Conservation (phyloP, 2,329 filamentous ascomycete species). For the Incumbomyces lentus region DNA sequence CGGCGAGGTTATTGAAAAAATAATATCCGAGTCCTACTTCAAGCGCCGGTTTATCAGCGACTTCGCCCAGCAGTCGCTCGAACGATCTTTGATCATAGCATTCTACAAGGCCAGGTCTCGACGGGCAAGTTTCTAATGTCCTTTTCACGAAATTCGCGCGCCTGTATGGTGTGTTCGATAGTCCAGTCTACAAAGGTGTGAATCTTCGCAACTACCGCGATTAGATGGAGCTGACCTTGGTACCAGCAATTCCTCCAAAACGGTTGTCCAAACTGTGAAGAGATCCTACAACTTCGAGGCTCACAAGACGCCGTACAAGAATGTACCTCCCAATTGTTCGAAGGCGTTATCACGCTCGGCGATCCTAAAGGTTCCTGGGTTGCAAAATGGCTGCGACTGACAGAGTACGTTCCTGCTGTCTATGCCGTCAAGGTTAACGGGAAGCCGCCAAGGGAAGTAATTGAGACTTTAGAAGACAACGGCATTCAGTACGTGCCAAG, state of each 20-base stretch:
- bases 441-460: slow-evolving; percentile 47
- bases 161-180: slow-evolving; percentile 97
- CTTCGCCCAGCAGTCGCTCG: no score
- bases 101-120: no score
- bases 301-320: slow-evolving; percentile 73
- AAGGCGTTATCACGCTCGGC: slow-evolving; percentile 76
- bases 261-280: slow-evolving; percentile 95
- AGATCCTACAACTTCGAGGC: slow-evolving; percentile 72
- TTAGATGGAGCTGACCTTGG: background rate
- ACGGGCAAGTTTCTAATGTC: slow-evolving; percentile 21
- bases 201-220: background rate
- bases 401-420: slow-evolving; percentile 75
- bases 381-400: slow-evolving; percentile 88
- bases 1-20: no score
- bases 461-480: slow-evolving; percentile 46
- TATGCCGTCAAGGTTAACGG: slow-evolving; percentile 95
- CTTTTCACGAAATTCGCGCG: slow-evolving; percentile 78
- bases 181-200: slow-evolving; percentile 69
- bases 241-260: slow-evolving; percentile 68
- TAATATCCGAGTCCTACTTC: no score
- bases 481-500: slow-evolving; percentile 52
- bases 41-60: no score
- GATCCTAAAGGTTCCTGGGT: slow-evolving; percentile 86
- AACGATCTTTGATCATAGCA: no score
- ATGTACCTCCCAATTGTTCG: slow-evolving; percentile 93